Evolutionary conservation across 2,329 filamentous ascomycete species (phyloP).

Genomic region (Xylariaceae sp.): DNA sequence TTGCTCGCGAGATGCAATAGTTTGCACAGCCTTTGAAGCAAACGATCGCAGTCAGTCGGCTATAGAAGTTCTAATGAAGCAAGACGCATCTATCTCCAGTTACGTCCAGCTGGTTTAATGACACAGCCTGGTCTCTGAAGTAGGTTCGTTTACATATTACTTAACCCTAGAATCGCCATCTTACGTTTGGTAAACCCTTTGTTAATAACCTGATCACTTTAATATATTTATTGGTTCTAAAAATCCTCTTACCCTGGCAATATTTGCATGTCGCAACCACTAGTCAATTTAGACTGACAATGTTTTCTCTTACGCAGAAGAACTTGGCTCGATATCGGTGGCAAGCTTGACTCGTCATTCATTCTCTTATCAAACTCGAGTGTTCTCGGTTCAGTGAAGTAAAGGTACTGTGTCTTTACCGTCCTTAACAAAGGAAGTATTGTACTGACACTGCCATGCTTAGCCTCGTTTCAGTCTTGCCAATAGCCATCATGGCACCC

Average conservation of each 20-base stretch:
- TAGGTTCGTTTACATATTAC: conserved; percentile 16
- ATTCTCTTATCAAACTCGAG: not conserved
- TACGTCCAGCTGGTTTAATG: not conserved
- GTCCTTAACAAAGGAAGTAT: not conserved
- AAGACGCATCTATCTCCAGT: not conserved
- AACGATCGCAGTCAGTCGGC: not conserved
- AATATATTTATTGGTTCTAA: not conserved
- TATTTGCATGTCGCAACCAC: not conserved
- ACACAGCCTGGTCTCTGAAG: too few relatives aligned
- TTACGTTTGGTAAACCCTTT: not conserved
- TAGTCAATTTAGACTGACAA: conserved; percentile 7
- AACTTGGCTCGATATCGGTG: not conserved
- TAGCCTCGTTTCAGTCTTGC: conserved; percentile 1
- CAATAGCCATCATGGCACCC: conserved; percentile 45
- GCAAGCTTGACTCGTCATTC: not conserved
- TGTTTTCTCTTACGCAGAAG: not conserved
- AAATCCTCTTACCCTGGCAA: not conserved
- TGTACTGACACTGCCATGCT: conserved; percentile 1
- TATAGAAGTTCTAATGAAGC: not conserved
- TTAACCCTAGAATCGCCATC: not conserved
- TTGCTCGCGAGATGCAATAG: conserved; percentile 6
- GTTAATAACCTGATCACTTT: not conserved
- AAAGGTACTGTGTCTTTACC: conserved; percentile 10
- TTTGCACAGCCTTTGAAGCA: conserved; percentile 1
- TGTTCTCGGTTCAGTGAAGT: not conserved